Percentiles rank a stretch among this genome's conserved stretches.
phyloP scores from a whole-genome alignment of 2,329 filamentous ascomycete genomes.

The Sarocladium oryzae region DNA sequence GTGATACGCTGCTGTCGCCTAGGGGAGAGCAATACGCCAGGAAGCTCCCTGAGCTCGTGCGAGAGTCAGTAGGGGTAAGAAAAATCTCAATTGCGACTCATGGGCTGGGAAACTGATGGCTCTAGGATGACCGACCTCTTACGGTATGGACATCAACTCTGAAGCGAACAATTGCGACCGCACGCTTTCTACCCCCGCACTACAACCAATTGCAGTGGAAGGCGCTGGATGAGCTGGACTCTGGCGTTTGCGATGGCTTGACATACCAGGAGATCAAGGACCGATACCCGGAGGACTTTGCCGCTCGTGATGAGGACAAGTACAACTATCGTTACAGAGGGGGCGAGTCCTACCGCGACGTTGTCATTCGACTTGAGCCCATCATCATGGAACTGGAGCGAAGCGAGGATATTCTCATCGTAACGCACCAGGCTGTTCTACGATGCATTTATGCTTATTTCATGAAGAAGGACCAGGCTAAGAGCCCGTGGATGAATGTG shows the following conservation, averaged over 20 bases:
- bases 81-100: background rate
- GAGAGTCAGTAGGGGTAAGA: slow-evolving; percentile 77
- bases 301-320: slow-evolving; percentile 93
- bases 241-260: slow-evolving; percentile 91
- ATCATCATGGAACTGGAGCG: slow-evolving; percentile 99
- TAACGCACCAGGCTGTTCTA: slow-evolving; percentile 94
- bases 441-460: slow-evolving; percentile 99
- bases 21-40: slow-evolving; percentile 83
- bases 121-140: slow-evolving; percentile 51
- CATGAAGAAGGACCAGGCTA: slow-evolving; percentile 90
- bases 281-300: slow-evolving; percentile 88
- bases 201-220: slow-evolving; percentile 99
- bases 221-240: slow-evolving; percentile 93
- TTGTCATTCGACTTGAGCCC: slow-evolving; percentile 93
- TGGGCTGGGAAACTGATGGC: background rate
- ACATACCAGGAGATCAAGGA: slow-evolving; percentile 95
- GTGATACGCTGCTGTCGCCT: slow-evolving; percentile 78
- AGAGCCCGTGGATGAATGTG: slow-evolving; percentile 97
- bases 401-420: slow-evolving; percentile 93
- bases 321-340: slow-evolving; percentile 99
- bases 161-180: slow-evolving; percentile 84
- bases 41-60: slow-evolving; percentile 77
- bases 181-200: slow-evolving; percentile 69
- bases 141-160: slow-evolving; percentile 59
- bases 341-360: slow-evolving; percentile 91